phyloP scores from a whole-genome alignment of 2,329 filamentous ascomycete species.

The Sphaceloma murrayae region DNA sequence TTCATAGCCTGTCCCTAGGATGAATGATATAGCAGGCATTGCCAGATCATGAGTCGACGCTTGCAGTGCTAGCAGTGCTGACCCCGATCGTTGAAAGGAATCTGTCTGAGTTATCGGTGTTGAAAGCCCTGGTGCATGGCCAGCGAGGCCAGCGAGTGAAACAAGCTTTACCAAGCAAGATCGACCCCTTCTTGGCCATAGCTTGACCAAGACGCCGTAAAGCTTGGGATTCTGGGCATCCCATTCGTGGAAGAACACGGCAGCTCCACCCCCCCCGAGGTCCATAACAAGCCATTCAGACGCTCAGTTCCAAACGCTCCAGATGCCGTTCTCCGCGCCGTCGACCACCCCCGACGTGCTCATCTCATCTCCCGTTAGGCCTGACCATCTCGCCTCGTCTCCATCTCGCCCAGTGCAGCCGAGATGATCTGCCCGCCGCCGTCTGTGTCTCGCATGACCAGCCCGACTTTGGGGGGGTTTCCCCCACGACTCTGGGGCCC shows the following conservation, averaged over 20 bases:
- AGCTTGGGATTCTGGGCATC: constrained; percentile 13
- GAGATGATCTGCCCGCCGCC: constrained; percentile 7
- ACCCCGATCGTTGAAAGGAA: too few relatives aligned
- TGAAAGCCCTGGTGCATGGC: too few relatives aligned
- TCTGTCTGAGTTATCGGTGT: too few relatives aligned
- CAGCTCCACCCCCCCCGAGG: not conserved
- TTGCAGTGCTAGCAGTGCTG: too few relatives aligned
- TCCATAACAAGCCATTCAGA: not conserved
- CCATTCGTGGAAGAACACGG: constrained; percentile 1
- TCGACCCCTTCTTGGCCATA: constrained; percentile 1
- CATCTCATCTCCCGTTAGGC: too few relatives aligned
- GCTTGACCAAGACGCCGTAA: constrained; percentile 8
- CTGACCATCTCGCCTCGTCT: not conserved
- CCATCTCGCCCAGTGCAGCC: constrained; percentile 1
- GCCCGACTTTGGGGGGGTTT: too few relatives aligned
- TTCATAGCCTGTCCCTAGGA: too few relatives aligned
- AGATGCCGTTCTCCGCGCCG: not conserved
- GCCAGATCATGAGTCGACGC: too few relatives aligned
- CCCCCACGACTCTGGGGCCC: constrained; percentile 9
- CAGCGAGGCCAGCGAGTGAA: not conserved
- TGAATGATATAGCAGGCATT: too few relatives aligned
- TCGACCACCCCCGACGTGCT: not conserved
- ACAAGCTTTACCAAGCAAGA: constrained; percentile 9
- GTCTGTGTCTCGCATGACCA: too few relatives aligned
- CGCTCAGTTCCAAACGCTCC: too few relatives aligned